Evolutionary conservation across 345 rosid species (phyloP), one percentile per base, ranked within the genome.

Genomic region (Brassica juncea): DNA sequence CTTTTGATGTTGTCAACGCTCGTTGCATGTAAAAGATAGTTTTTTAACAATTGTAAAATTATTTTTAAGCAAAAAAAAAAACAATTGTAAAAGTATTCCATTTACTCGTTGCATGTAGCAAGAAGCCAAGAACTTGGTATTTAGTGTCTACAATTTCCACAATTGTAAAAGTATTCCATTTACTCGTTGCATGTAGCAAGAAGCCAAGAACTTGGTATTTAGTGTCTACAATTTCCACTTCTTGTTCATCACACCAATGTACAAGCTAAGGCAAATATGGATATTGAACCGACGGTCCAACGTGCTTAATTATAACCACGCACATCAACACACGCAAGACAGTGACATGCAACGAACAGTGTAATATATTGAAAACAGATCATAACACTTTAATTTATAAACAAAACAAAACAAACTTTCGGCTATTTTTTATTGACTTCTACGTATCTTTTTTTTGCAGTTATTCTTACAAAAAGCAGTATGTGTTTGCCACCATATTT

Each of bases 351-450:
- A 49, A 49, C 57, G 57, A 49, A 34, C 62, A 60, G 34, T 49
- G 69, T 61, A 62, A 68, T 16, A 16, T 60, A 77, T 62, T 52
- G 80, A 76, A 60, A 78, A 71, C 67, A 16, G 30, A 11, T 52
- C 15, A 28, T 34, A 62, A 5, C n/a, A 80, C 79, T 62, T 73
- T 73, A 27, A 16, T 52, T 37, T 65, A 54, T 52, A 75, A 55
- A 65, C 72, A 21, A 66, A 61, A n/a, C 34, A 68, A 74, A 66
- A 65, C 55, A 34, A 34, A 73, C 82, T 80, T 80, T 80, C 83
- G 83, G 83, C 83, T 80, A 63, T 74, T 37, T 74, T 69, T 8
- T 68, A 80, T 69, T 69, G 71, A 80, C 83, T 80, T 80, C 39
- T 69, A 42, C 35, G 31, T 54, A 69, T 74, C 21, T 80, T 74